Evolutionary conservation across 2,329 filamentous ascomycete genomes (phyloP), one percentile per base, ranked within the genome.

Genomic region (Arthrobotrys sinensis): DNA sequence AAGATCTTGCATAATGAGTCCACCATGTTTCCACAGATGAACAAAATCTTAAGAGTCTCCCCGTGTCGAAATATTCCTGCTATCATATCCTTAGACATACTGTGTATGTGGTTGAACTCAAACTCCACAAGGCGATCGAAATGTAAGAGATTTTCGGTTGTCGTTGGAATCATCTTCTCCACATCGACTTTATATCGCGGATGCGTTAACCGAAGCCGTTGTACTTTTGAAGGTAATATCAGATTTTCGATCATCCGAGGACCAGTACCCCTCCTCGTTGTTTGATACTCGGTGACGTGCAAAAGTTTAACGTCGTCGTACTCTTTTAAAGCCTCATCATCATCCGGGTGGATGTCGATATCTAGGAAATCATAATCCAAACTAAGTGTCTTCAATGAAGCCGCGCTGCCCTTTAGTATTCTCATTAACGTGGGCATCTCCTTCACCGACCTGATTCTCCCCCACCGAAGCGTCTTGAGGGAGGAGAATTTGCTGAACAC

Each of bases 121-220:
- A 57, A 40, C 32, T 57, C 52, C 10, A 57, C 10, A 21, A 36
- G 32, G 1, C 32, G 11, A 21, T 55, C 52, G 52, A 55, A 55
- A 36, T 2, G 24, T 28, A 28, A 28, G 4, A 28, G 24, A 28
- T 28, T 28, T 28, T 28, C 24, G 24, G 24, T 28, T 28, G 24
- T 28, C 3, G 14, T 14, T 1, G 12, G 24, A 4, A n/a, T 8
- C 16, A 52, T n/a, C 6, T 5, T 11, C 4, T 2, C 24, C 24
- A 16, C 6, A 14, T n/a, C 11, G 34, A 8, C 50, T 12, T 21
- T 10, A 16, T 2, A 12, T 3, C n/a, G 14, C 16, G 24, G 28
- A 5, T 34, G 7, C 3, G 50, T 16, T 16, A 53, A 14, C 3
- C 24, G 50, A 53, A 53, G 32, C 14, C 50, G 50, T 8, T 34